phyloP scores from a whole-genome alignment of 2,329 filamentous ascomycete genomes.

The Cryphonectria nitschkei region DNA sequence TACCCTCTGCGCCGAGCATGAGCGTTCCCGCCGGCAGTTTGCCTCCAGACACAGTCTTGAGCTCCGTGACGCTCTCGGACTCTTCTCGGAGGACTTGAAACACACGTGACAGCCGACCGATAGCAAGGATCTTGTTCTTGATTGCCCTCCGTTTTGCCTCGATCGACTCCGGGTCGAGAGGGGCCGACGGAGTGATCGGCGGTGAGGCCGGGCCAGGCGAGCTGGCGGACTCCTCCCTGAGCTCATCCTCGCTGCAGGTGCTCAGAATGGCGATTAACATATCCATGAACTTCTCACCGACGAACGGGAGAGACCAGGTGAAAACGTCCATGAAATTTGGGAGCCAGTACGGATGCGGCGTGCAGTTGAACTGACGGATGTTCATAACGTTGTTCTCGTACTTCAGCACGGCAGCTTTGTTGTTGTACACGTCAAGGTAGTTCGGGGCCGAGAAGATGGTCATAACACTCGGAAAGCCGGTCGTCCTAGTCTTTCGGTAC shows the following conservation, averaged over 20 bases:
- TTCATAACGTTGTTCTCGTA: constrained; percentile 99
- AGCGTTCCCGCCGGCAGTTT: constrained; percentile 92
- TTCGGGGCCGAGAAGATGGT: constrained; percentile 99
- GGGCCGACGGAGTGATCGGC: constrained; percentile 54
- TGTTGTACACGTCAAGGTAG: constrained; percentile 99
- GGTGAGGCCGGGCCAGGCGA: constrained; percentile 76
- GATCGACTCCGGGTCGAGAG: constrained; percentile 76
- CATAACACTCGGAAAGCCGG: constrained; percentile 98
- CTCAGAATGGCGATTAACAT: constrained; percentile 99
- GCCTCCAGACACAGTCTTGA: constrained; percentile 95
- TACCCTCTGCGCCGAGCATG: constrained; percentile 96
- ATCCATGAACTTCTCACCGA: constrained; percentile 98
- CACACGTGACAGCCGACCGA: constrained; percentile 92
- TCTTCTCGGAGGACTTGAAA: constrained; percentile 99
- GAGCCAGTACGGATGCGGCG: constrained; percentile 97
- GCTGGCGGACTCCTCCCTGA: constrained; percentile 81
- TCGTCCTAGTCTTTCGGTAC: constrained; percentile 98
- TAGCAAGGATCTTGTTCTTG: constrained; percentile 99
- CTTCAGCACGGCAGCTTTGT: constrained; percentile 98
- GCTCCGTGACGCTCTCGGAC: constrained; percentile 92
- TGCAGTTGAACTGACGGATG: constrained; percentile 99
- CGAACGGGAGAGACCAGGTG: constrained; percentile 99
- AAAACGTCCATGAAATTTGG: constrained; percentile 99
- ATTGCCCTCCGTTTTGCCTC: constrained; percentile 96
- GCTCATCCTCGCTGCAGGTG: constrained; percentile 98